Conservation (phyloP, 805 yeast genomes). For the Myxozyma sirexii region DNA sequence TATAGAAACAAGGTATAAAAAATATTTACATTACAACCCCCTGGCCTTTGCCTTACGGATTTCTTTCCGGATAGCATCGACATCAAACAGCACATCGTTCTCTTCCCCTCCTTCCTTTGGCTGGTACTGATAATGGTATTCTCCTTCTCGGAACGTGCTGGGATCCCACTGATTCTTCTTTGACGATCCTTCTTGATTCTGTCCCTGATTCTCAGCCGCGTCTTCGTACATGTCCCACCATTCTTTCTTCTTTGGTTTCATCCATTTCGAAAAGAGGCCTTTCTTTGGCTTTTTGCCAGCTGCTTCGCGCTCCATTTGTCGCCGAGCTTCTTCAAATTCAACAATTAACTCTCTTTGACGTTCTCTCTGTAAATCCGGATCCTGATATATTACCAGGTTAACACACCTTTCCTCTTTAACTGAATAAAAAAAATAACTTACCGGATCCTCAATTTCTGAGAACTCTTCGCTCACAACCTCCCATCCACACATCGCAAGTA, state of each 20-base stretch:
- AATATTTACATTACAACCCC: constrained; percentile 9
- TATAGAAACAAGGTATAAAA: neutral
- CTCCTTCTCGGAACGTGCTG: constrained; percentile 12
- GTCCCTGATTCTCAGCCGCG: constrained; percentile 11
- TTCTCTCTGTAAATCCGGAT: constrained; percentile 80
- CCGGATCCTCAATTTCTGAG: constrained; percentile 90
- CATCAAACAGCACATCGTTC: constrained; percentile 47
- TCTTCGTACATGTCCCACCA: constrained; percentile 57
- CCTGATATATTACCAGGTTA: too few relatives aligned
- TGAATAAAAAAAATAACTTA: neutral
- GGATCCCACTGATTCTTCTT: constrained; percentile 18
- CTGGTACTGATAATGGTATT: constrained; percentile 23
- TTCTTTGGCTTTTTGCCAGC: constrained; percentile 41
- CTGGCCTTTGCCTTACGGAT: constrained; percentile 40
- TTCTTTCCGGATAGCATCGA: constrained; percentile 46
- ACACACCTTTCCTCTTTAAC: too few relatives aligned
- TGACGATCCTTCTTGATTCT: neutral
- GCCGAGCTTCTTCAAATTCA: constrained; percentile 86
- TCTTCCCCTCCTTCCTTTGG: constrained; percentile 42
- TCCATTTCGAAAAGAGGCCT: constrained; percentile 46
- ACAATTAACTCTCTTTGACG: constrained; percentile 72
- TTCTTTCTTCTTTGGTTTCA: constrained; percentile 54
- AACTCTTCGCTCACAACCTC: constrained; percentile 87
- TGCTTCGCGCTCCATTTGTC: constrained; percentile 47
- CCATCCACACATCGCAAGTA: constrained; percentile 70